These are phyloP conservation scores for Linnemannia elongata DNA, from an alignment of 192 early-diverging fungal genomes.

Conservation along the genomic window DNA sequence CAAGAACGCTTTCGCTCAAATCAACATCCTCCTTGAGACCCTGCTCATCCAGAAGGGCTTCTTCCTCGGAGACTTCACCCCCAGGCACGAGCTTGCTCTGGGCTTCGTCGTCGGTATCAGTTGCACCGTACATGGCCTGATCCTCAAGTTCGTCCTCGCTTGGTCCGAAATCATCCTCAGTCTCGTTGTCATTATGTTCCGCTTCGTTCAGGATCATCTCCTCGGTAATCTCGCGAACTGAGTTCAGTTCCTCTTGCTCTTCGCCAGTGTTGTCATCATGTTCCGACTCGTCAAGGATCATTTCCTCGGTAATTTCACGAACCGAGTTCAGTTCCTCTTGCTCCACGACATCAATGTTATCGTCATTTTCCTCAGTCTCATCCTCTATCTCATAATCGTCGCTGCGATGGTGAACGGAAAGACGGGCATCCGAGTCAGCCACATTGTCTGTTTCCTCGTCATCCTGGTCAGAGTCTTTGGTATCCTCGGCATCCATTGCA, in stretches of 20 bases:
- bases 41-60: constrained; percentile 34
- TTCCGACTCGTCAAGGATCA: not conserved
- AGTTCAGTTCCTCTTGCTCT: not conserved
- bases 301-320: not conserved
- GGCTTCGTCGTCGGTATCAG: constrained; percentile 3
- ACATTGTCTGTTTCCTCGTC: not conserved
- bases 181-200: not conserved
- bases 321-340: not conserved
- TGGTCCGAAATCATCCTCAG: not conserved
- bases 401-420: not conserved
- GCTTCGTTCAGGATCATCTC: not conserved
- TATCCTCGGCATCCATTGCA: not conserved
- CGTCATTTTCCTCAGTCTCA: constrained; percentile 1
- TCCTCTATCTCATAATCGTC: not conserved
- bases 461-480: not conserved
- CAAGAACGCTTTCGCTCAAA: constrained; percentile 21
- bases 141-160: constrained; percentile 8
- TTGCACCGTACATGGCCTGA: constrained; percentile 4
- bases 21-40: constrained; percentile 30
- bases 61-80: constrained; percentile 44
- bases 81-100: constrained; percentile 5
- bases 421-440: not conserved
- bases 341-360: not conserved
- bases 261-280: not conserved
- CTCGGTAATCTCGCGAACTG: not conserved